Evolutionary conservation across 192 early-diverging fungal genomes (phyloP).

Genomic region (Linnemannia zychae): DNA sequence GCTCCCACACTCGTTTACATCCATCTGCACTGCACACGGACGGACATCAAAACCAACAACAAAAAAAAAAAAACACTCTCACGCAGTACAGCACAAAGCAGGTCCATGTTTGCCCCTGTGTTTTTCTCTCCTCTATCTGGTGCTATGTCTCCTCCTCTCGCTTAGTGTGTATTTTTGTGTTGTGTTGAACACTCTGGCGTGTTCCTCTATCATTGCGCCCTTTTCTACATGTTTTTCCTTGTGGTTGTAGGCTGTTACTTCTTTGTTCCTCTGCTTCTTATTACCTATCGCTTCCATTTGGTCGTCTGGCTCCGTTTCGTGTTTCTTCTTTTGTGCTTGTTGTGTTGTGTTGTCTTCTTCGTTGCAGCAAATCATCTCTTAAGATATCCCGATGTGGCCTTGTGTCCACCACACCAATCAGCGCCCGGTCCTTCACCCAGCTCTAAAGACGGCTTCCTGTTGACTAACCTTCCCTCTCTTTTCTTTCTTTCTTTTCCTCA

Average conservation of each 20-base stretch:
- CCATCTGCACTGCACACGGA: too few species aligned
- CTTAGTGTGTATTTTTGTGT: neutral
- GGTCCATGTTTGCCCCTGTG: neutral
- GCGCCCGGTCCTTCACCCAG: constrained; percentile 1
- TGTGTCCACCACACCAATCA: constrained; percentile 10
- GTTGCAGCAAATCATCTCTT: neutral
- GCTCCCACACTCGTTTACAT: neutral
- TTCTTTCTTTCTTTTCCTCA: neutral
- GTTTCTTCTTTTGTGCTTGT: neutral
- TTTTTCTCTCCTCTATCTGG: neutral
- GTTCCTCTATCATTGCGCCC: neutral
- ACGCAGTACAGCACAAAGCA: neutral
- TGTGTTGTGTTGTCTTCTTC: neutral
- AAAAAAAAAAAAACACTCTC: neutral
- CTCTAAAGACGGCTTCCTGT: neutral
- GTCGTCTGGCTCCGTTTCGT: constrained; percentile 5
- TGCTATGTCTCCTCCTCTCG: neutral
- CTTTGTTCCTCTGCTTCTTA: neutral
- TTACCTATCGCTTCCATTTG: neutral
- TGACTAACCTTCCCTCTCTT: neutral
- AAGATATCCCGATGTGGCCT: constrained; percentile 5
- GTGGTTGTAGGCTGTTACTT: neutral
- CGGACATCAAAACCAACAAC: neutral
- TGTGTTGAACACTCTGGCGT: neutral
- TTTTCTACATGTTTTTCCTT: constrained; percentile 1